phyloP scores from a whole-genome alignment of 1,139 yeast genomes.

The Yamadazyma triangularis region DNA sequence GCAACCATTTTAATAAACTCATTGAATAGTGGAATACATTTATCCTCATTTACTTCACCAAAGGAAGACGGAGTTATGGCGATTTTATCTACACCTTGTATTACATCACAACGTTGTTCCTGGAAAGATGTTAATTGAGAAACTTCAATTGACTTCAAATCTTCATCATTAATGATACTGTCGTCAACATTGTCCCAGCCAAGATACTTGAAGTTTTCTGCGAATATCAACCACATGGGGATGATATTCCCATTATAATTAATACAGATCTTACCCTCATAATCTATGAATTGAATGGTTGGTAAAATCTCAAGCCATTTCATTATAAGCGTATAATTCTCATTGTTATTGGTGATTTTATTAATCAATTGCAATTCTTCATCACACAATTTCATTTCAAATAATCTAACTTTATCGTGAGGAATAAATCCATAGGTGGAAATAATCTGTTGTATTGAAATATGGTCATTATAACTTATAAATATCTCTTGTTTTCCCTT shows the following conservation, averaged over 20 bases:
- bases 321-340: conserved; percentile 11
- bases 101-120: conserved; percentile 21
- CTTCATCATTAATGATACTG: conserved; percentile 33
- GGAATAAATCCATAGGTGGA: conserved; percentile 60
- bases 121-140: conserved; percentile 17
- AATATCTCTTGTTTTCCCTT: conserved; percentile 15
- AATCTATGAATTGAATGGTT: conserved; percentile 17
- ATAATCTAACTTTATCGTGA: conserved; percentile 8
- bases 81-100: conserved; percentile 20
- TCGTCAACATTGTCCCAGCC: conserved; percentile 8
- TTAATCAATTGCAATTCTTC: conserved; percentile 4
- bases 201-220: conserved; percentile 6
- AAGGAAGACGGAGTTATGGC: conserved; percentile 9
- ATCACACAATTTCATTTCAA: neutral
- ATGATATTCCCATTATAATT: conserved; percentile 13
- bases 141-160: conserved; percentile 9
- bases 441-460: conserved; percentile 29
- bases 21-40: conserved; percentile 7
- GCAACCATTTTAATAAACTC: conserved; percentile 7
- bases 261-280: conserved; percentile 13
- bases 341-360: conserved; percentile 8
- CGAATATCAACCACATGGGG: conserved; percentile 14
- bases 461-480: conserved; percentile 9
- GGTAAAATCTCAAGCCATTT: conserved; percentile 27
- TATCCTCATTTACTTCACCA: conserved; percentile 2